Evolutionary conservation across 768 basidiomycete species (phyloP), one percentile per base, ranked within the genome.

Genomic region (Tylopilus sp.): DNA sequence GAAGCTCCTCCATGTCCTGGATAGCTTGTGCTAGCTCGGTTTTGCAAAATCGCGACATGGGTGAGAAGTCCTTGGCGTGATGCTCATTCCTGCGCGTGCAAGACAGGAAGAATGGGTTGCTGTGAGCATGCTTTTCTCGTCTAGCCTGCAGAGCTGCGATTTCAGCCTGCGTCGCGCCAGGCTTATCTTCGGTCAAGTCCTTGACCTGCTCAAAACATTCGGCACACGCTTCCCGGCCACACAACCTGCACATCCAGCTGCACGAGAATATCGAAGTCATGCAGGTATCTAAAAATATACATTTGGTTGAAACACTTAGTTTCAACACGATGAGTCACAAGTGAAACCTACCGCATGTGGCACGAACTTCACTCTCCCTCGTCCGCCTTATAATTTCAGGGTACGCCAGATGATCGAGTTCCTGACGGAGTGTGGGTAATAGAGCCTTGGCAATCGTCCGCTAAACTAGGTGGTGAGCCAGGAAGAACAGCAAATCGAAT

Each of bases 241-340:
- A 98, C 34, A 82, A 66, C n/a, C 87, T 80, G 67, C 93, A 96
- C 81, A 95, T 89, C 84, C 89, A 96, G 28, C 85, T 87, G 52
- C 83, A 85, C 7, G 88, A 87, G 70, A 96, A 96, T 52, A 96
- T 84, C 13, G 93, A 95, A 6, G 92, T 94, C 78, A 92, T 89
- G 69, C 94, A 97, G 2, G 89, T 92, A 70, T 97, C 93, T 96
- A 66, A 21, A 52, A 55, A 44, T 36, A 53, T n/a, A 12, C 0
- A 24, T 52, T 48, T 43, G 50, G 52, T 44, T 46, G 48, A 57
- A 47, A 56, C 50, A 46, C 21, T 48, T 8, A 21, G 48, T 46
- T 41, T 59, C 50, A 33, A 44, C 24, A 28, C 45, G 44, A 21
- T 10, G 50, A 42, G 38, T 41, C 28, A 36, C 45, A 19, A 51